These are phyloP conservation scores for Polytrichum commune DNA, from an alignment of 225 moss, liverwort and hornwort species.

Conservation along the genomic window DNA sequence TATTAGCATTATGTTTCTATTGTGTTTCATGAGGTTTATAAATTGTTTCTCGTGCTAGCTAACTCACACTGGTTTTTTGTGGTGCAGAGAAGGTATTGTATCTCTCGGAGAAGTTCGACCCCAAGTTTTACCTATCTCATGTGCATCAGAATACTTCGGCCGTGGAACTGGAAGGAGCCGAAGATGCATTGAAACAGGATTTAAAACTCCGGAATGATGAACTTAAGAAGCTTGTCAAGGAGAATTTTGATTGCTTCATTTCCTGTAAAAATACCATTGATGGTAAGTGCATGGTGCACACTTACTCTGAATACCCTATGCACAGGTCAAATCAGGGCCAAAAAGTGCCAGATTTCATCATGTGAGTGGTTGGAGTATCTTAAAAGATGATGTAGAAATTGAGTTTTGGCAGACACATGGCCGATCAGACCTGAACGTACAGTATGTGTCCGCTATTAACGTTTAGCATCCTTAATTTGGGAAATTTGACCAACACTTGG, in stretches of 20 bases:
- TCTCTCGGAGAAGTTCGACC: slow-evolving; percentile 85
- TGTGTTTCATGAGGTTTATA: too few species aligned
- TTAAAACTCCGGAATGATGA: slow-evolving; percentile 77
- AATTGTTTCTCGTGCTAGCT: too few species aligned
- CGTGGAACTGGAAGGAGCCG: slow-evolving; percentile 74
- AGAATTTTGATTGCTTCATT: slow-evolving; percentile 96
- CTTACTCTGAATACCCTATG: too few species aligned
- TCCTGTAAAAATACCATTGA: slow-evolving; percentile 99
- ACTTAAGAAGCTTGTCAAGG: slow-evolving; percentile 94
- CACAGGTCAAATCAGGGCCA: too few species aligned
- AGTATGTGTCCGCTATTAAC: background rate
- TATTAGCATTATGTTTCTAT: too few species aligned
- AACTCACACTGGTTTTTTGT: background rate
- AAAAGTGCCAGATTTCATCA: too few species aligned
- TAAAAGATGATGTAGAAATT: too few species aligned
- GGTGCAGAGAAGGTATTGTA: slow-evolving; percentile 82
- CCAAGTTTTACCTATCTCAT: slow-evolving; percentile 82
- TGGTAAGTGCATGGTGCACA: slow-evolving; percentile 34
- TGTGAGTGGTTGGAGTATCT: too few species aligned
- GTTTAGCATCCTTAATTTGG: background rate
- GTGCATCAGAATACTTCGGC: slow-evolving; percentile 79
- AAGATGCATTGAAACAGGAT: slow-evolving; percentile 68
- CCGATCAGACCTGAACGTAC: too few species aligned
- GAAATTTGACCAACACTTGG: background rate
- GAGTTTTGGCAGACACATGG: too few species aligned